A percentile compares a stretch with the other conserved stretches of the same genome.
These are phyloP conservation scores for Chrysoporthe austroafricana DNA, from an alignment of 2,329 filamentous ascomycete genomes.

Conservation along the genomic window DNA sequence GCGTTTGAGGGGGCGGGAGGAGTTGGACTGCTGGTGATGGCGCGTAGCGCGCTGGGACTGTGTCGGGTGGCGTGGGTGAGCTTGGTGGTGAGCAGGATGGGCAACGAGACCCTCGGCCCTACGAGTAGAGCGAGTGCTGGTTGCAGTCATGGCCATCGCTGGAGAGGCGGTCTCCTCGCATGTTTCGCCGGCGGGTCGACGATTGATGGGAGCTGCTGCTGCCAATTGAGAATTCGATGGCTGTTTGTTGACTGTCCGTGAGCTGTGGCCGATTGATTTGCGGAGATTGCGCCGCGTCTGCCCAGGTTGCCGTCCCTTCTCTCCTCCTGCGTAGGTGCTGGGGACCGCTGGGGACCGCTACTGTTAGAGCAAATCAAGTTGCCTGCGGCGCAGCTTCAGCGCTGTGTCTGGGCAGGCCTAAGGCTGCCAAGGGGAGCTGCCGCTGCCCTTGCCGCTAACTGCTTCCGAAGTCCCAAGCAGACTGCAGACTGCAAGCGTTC, in stretches of 20 bases:
- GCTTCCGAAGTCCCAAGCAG: background rate
- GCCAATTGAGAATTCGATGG: conserved; percentile 26
- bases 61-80: conserved; percentile 22
- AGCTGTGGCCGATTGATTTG: background rate
- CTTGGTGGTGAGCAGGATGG: conserved; percentile 22
- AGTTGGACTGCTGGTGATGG: conserved; percentile 26
- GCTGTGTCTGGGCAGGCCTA: background rate
- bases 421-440: background rate
- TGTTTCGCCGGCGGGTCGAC: conserved; percentile 20
- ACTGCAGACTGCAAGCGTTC: background rate
- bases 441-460: background rate
- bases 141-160: conserved; percentile 31
- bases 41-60: conserved; percentile 24
- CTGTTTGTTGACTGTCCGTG: conserved; percentile 11
- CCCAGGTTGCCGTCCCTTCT: background rate
- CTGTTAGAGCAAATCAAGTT: background rate
- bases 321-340: background rate
- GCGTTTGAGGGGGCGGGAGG: conserved; percentile 28
- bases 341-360: background rate
- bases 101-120: conserved; percentile 29
- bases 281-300: conserved; percentile 12
- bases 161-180: conserved; percentile 25
- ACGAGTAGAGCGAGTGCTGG: conserved; percentile 31
- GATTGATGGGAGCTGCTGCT: conserved; percentile 19
- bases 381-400: conserved; percentile 1